Conservation (phyloP, 2,329 filamentous ascomycete genomes). For the Penicillium sp. region DNA sequence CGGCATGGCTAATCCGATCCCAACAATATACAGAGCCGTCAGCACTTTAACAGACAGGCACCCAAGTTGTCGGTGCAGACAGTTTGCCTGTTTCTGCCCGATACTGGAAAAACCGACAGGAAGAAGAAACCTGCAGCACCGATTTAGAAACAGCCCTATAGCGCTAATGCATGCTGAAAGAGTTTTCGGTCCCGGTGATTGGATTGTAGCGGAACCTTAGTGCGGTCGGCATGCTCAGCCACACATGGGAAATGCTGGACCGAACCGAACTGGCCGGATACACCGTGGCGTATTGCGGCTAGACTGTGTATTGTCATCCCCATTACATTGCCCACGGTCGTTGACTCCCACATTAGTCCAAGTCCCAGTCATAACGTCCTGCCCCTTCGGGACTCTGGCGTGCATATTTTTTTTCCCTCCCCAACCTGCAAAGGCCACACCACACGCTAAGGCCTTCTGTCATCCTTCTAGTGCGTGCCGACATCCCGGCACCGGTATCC, state of each 20-base stretch:
- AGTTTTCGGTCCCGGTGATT: conserved; percentile 17
- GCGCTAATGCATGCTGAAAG: conserved; percentile 18
- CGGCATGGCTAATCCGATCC: no score
- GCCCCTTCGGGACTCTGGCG: not conserved
- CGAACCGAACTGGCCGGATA: conserved; percentile 5
- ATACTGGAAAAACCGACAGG: not conserved
- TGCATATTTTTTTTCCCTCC: no score
- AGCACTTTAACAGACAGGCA: conserved; percentile 18
- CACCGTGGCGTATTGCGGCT: conserved; percentile 4
- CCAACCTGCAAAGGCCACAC: not conserved
- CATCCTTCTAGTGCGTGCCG: conserved; percentile 17
- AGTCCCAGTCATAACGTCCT: not conserved
- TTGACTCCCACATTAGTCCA: no score
- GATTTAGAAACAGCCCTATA: conserved; percentile 13
- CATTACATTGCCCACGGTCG: no score
- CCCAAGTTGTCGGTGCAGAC: conserved; percentile 1
- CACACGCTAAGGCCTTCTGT: conserved; percentile 10
- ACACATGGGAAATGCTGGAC: conserved; percentile 2
- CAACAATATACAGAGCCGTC: conserved; percentile 10
- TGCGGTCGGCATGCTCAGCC: conserved; percentile 12
- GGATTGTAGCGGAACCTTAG: not conserved
- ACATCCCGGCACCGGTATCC: conserved; percentile 13
- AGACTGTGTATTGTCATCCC: not conserved
- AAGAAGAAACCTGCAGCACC: conserved; percentile 11
- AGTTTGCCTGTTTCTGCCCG: no score